These are phyloP conservation scores for Sporothrix brasiliensis DNA, from an alignment of 2,329 filamentous ascomycete genomes.

Conservation along the genomic window DNA sequence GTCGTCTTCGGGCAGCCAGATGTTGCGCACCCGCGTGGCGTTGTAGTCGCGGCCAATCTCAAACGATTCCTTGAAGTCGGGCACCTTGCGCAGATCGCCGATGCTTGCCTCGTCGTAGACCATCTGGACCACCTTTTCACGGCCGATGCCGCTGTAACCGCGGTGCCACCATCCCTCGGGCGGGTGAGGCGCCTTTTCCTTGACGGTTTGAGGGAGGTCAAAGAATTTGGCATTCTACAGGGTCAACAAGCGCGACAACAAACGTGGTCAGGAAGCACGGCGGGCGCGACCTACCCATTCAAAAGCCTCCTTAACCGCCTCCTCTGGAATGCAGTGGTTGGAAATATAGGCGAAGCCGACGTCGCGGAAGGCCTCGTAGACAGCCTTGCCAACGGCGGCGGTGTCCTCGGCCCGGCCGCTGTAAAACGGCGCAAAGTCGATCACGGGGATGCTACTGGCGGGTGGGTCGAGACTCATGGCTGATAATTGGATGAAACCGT, in stretches of 20 bases:
- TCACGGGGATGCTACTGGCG: conserved; percentile 30
- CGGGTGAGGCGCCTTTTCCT: conserved; percentile 45
- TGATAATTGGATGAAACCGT: background rate
- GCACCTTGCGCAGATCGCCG: conserved; percentile 37
- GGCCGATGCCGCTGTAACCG: conserved; percentile 45
- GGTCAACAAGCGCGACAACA: no score
- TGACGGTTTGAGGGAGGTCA: conserved; percentile 41
- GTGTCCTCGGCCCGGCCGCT: conserved; percentile 23
- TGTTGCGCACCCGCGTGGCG: conserved; percentile 44
- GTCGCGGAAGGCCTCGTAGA: conserved; percentile 41
- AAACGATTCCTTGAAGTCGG: conserved; percentile 48
- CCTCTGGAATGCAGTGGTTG: conserved; percentile 44
- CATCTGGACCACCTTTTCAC: conserved; percentile 45
- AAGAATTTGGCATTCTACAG: conserved; percentile 39
- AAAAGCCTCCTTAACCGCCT: conserved; percentile 47
- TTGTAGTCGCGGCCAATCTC: conserved; percentile 44
- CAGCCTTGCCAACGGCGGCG: conserved; percentile 29
- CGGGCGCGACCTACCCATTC: background rate
- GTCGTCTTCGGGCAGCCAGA: conserved; percentile 46
- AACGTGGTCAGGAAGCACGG: no score
- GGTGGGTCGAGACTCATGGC: background rate
- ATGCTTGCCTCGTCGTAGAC: conserved; percentile 41
- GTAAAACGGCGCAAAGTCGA: conserved; percentile 33
- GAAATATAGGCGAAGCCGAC: conserved; percentile 44
- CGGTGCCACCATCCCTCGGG: conserved; percentile 45